Evolutionary conservation across 345 rosid species (phyloP).

Genomic region (Rhodamnia rubescens): DNA sequence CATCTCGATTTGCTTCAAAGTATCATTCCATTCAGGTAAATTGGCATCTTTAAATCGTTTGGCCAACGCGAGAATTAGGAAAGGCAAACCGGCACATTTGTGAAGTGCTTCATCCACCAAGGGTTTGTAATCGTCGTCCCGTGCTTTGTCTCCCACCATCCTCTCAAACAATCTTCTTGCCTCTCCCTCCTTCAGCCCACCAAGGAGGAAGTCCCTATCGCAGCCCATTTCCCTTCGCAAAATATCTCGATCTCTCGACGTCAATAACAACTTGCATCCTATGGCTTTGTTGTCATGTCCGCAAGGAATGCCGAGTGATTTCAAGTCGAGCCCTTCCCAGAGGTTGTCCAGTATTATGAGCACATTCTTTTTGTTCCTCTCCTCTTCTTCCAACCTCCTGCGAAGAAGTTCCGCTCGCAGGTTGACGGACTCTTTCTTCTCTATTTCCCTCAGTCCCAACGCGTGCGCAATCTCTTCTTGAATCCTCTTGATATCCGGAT

Average conservation of each 20-base stretch:
- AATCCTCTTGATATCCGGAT: not conserved
- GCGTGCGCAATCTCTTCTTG: not conserved
- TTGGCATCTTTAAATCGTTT: rapidly evolving
- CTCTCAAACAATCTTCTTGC: not conserved
- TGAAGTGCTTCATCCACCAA: not conserved
- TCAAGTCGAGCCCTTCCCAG: too few relatives aligned
- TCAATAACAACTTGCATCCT: too few relatives aligned
- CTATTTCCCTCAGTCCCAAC: not conserved
- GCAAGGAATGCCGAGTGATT: too few relatives aligned
- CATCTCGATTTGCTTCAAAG: rapidly evolving
- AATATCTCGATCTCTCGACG: too few relatives aligned
- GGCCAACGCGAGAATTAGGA: not conserved
- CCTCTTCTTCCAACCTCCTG: not conserved
- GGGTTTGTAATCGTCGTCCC: rapidly evolving
- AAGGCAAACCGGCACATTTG: not conserved
- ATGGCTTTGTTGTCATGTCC: too few relatives aligned
- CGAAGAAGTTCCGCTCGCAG: not conserved
- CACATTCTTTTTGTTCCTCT: not conserved
- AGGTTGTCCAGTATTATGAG: too few relatives aligned
- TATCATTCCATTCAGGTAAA: rapidly evolving
- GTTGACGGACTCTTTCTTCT: not conserved
- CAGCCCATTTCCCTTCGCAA: too few relatives aligned
- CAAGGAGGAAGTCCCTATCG: too few relatives aligned
- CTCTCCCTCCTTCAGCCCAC: not conserved
- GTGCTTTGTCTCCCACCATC: not conserved